Evolutionary conservation across 2,329 filamentous ascomycete species (phyloP).

Genomic region (Chrysosphaeria jannelii): DNA sequence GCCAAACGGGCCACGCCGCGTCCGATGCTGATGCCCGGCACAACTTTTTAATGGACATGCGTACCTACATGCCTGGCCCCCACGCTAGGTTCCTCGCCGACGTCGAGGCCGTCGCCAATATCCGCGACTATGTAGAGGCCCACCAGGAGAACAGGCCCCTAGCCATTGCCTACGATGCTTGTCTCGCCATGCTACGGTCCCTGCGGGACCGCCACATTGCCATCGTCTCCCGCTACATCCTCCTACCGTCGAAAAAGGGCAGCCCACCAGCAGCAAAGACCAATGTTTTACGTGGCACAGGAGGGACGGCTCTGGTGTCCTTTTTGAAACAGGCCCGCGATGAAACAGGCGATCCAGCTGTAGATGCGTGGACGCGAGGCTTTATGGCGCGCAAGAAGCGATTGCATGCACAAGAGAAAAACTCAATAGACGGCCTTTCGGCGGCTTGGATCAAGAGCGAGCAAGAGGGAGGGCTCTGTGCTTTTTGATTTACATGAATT

Average conservation of each 20-base stretch:
- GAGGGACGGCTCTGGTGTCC: slow-evolving; percentile 75
- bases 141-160: slow-evolving; percentile 29
- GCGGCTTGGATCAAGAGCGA: too few species aligned
- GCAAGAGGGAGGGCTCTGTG: too few species aligned
- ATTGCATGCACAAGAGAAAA: too few species aligned
- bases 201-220: slow-evolving; percentile 88
- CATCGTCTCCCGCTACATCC: slow-evolving; percentile 87
- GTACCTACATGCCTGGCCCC: slow-evolving; percentile 80
- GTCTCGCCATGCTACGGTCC: slow-evolving; percentile 34
- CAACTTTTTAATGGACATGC: slow-evolving; percentile 94
- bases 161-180: slow-evolving; percentile 65
- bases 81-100: slow-evolving; percentile 74
- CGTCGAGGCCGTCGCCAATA: slow-evolving; percentile 52
- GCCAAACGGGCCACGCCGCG: slow-evolving; percentile 11
- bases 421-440: too few species aligned
- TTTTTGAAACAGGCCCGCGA: slow-evolving; percentile 92
- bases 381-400: too few species aligned
- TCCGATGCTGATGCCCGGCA: slow-evolving; percentile 14
- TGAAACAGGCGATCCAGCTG: slow-evolving; percentile 9
- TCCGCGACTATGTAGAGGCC: slow-evolving; percentile 49
- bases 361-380: slow-evolving; percentile 20
- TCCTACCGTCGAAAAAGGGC: slow-evolving; percentile 40
- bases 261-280: slow-evolving; percentile 3
- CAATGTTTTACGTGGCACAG: slow-evolving; percentile 46
- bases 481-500: too few species aligned